A percentile compares a stretch with the other conserved stretches of the same genome.
These are phyloP conservation scores for Tubosaeta brunneosetosa DNA, from an alignment of 768 basidiomycete species.

Conservation along the genomic window DNA sequence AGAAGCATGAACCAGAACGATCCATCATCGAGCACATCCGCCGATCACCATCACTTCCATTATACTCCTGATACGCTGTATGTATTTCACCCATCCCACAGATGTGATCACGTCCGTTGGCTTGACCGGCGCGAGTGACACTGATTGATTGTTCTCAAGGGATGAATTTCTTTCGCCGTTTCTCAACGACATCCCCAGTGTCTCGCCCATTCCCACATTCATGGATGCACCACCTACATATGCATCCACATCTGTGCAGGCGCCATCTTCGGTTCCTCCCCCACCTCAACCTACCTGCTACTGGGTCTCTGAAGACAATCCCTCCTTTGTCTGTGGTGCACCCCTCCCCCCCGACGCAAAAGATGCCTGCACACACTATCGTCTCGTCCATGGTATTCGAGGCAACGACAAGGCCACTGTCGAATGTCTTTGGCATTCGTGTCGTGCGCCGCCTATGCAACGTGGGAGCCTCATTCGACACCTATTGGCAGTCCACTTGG, in stretches of 20 bases:
- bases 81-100: not conserved
- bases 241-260: not conserved
- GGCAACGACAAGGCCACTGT: slow-evolving; percentile 16
- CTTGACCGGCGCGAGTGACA: not conserved
- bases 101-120: not conserved
- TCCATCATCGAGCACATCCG: not conserved
- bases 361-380: slow-evolving; percentile 10
- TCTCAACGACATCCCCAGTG: not conserved
- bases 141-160: slow-evolving; percentile 4
- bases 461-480: slow-evolving; percentile 18
- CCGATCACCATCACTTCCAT: not conserved
- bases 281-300: slow-evolving; percentile 2
- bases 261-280: not conserved
- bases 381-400: slow-evolving; percentile 11
- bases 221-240: not conserved
- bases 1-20: not conserved
- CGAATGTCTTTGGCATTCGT: slow-evolving; percentile 10
- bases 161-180: slow-evolving; percentile 17
- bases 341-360: slow-evolving; percentile 7
- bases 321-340: slow-evolving; percentile 6
- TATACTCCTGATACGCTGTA: slow-evolving; percentile 9
- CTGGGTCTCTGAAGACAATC: slow-evolving; percentile 5
- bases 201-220: not conserved
- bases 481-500: slow-evolving; percentile 15
- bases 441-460: slow-evolving; percentile 17